These are phyloP conservation scores for Pseudoturritis turrita DNA, from an alignment of 345 rosid species.

Conservation along the genomic window DNA sequence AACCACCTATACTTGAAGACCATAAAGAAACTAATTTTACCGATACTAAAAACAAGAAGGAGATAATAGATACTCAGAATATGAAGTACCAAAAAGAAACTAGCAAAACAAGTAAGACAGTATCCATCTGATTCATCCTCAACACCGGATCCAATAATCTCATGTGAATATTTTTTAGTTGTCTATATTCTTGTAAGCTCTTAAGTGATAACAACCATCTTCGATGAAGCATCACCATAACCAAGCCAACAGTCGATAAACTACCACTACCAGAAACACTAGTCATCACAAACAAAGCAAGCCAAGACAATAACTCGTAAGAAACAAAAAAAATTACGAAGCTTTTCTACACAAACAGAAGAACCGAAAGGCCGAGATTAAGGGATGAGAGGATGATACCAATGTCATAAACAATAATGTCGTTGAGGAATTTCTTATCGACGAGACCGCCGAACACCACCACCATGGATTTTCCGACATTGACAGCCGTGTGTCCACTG, in stretches of 20 bases:
- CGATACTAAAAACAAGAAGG: too few relatives aligned
- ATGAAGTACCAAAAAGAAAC: not conserved
- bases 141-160: not conserved
- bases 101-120: not conserved
- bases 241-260: not conserved
- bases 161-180: not conserved
- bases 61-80: not conserved
- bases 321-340: not conserved
- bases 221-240: not conserved
- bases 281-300: not conserved
- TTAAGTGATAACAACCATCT: not conserved
- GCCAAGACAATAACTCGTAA: too few relatives aligned
- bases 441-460: constrained; percentile 84
- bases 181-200: not conserved
- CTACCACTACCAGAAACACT: not conserved
- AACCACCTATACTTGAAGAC: not conserved
- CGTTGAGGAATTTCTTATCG: constrained; percentile 74
- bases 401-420: constrained; percentile 64
- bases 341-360: not conserved
- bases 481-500: constrained; percentile 88
- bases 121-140: not conserved
- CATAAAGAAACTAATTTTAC: not conserved
- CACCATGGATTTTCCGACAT: constrained; percentile 75
- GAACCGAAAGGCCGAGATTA: not conserved
- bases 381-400: constrained; percentile 39